Evolutionary conservation across 805 yeast species (phyloP), one percentile per base, ranked within the genome.

Genomic region (Nakazawaea sp.): DNA sequence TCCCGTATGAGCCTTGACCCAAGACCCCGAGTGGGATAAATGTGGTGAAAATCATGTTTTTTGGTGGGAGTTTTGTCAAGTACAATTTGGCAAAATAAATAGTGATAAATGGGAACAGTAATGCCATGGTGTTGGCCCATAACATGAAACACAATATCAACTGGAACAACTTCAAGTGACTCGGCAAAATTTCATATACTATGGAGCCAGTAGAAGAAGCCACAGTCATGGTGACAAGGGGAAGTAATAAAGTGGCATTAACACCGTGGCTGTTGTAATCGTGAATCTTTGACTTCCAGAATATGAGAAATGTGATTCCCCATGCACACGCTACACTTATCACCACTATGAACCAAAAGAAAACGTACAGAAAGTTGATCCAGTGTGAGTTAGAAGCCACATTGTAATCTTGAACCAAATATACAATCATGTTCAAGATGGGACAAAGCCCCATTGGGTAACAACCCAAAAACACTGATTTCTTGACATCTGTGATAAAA

Each of bases 1-100:
- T 67, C 2, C 83, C 84, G 55, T 65, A 84, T 2, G 85, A 72
- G 2, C 92, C 95, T 58, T 88, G 96, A 13, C 96, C 96, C 52
- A 83, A 55, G 28, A 89, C 81, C 9, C 96, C 96, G 32, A 87
- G 63, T 1, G 94, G 88, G 36, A 87, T 68, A 50, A 87, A 85
- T 33, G 76, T 59, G 11, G 88, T 70, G 53, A 81, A 80, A 2
- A 82, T 69, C n/a, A 49, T 45, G 8, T 58, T 52, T 38, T 75
- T 69, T 7, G 68, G 61, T 2, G 95, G 88, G 18, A 79, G 55
- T 45, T 78, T 78, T 49, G 70, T 62, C 2, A 75, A 58, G 21
- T 80, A 55, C 18, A 84, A 56, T 38, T 78, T 75, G 68, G 81
- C 67, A 43, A 80, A 61, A 52, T 78, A 77, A 2, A 83, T 61